Evolutionary conservation across 805 yeast genomes (phyloP).

Genomic region (Cyberlindnera mississippiensis): DNA sequence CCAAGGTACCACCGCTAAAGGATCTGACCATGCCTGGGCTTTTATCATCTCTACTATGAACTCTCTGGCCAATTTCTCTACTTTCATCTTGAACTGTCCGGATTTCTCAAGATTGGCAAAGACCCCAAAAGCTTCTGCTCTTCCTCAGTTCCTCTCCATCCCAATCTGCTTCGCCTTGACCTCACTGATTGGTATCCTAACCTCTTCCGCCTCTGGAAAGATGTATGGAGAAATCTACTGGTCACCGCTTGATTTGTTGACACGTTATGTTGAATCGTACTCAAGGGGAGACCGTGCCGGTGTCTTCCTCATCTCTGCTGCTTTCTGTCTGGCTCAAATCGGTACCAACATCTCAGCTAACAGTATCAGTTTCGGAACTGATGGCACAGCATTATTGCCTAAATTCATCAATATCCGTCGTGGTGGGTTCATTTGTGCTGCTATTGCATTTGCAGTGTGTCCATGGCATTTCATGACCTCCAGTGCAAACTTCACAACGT

Average conservation of each 20-base stretch:
- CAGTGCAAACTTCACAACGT: slow-evolving; percentile 72
- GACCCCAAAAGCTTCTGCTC: slow-evolving; percentile 45
- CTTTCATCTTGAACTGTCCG: slow-evolving; percentile 84
- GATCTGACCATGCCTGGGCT: slow-evolving; percentile 75
- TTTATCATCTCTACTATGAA: slow-evolving; percentile 76
- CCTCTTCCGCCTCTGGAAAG: slow-evolving; percentile 70
- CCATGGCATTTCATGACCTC: slow-evolving; percentile 80
- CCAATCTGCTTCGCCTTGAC: slow-evolving; percentile 79
- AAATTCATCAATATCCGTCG: slow-evolving; percentile 54
- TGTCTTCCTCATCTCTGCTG: slow-evolving; percentile 67
- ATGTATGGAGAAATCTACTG: slow-evolving; percentile 70
- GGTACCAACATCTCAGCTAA: slow-evolving; percentile 77
- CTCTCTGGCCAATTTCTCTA: slow-evolving; percentile 80
- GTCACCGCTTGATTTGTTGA: slow-evolving; percentile 72
- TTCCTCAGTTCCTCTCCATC: slow-evolving; percentile 60
- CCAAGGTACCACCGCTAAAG: slow-evolving; percentile 48
- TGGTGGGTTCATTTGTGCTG: slow-evolving; percentile 77
- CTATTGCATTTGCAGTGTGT: slow-evolving; percentile 64
- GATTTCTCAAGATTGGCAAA: slow-evolving; percentile 84
- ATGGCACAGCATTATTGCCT: slow-evolving; percentile 47
- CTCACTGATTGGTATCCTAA: slow-evolving; percentile 79
- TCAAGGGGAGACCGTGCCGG: slow-evolving; percentile 69
- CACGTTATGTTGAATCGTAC: slow-evolving; percentile 52
- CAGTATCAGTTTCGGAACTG: slow-evolving; percentile 69
- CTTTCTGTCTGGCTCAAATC: slow-evolving; percentile 70